Evolutionary conservation across 2,329 filamentous ascomycete species (phyloP).

Genomic region (Calcarisporium arbuscula): DNA sequence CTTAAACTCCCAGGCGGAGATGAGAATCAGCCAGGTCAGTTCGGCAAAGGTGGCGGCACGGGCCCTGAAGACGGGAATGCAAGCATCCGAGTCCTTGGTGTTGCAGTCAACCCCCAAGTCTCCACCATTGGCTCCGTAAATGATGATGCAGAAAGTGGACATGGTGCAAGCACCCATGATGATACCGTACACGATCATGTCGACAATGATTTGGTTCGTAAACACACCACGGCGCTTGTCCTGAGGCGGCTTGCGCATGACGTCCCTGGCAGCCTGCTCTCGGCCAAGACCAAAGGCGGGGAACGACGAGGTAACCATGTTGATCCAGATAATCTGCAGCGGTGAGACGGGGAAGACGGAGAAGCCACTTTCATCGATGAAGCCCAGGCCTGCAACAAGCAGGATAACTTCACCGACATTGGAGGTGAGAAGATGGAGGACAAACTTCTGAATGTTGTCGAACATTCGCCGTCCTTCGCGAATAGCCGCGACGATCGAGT

Average conservation of each 20-base stretch:
- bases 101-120: conserved; percentile 59
- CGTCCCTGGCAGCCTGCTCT: conserved; percentile 66
- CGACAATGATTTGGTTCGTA: conserved; percentile 68
- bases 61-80: conserved; percentile 59
- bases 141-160: conserved; percentile 58
- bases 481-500: conserved; percentile 76
- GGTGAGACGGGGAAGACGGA: conserved; percentile 84
- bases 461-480: conserved; percentile 80
- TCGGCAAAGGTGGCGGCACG: conserved; percentile 68
- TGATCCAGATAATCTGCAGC: conserved; percentile 88
- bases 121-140: conserved; percentile 50
- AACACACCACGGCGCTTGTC: conserved; percentile 64
- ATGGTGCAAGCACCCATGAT: conserved; percentile 68
- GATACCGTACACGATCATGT: conserved; percentile 73
- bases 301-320: conserved; percentile 84
- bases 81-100: conserved; percentile 46
- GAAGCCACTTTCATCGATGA: conserved; percentile 63
- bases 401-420: conserved; percentile 82
- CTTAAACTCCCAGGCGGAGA: conserved; percentile 75
- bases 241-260: conserved; percentile 76
- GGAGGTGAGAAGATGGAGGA: conserved; percentile 70
- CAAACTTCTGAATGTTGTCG: conserved; percentile 85
- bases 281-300: conserved; percentile 85
- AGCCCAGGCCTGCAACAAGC: conserved; percentile 72
- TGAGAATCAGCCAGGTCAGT: conserved; percentile 66